Conservation (phyloP, 768 basidiomycete genomes). For the Boletus edulis region DNA sequence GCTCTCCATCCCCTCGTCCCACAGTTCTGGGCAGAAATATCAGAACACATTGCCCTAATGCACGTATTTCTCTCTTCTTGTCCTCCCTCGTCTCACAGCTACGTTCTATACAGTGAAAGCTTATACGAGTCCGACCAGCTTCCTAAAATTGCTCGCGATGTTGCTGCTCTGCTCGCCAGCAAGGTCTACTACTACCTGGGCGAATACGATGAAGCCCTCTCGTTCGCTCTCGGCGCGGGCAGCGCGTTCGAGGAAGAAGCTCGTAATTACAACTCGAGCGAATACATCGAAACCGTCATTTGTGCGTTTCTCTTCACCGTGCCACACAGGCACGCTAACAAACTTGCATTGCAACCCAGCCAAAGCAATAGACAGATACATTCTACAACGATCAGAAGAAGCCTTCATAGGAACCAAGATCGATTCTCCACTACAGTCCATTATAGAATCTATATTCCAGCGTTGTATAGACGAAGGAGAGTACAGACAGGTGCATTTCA, state of each 20-base stretch:
- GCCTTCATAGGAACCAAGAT: conserved; percentile 52
- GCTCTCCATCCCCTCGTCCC: conserved; percentile 81
- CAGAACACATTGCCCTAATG: conserved; percentile 90
- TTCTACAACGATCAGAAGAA: conserved; percentile 63
- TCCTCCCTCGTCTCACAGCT: conserved; percentile 9
- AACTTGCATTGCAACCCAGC: conserved; percentile 45
- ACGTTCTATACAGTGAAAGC: conserved; percentile 60
- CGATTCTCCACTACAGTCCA: conserved; percentile 74
- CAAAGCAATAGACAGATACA: conserved; percentile 94
- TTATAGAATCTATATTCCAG: conserved; percentile 87
- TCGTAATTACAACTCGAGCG: conserved; percentile 61
- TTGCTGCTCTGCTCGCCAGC: conserved; percentile 91
- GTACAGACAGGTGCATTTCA: conserved; percentile 71
- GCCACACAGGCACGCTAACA: background rate
- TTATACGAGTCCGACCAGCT: conserved; percentile 84
- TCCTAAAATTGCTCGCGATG: conserved; percentile 67
- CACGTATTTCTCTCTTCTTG: conserved; percentile 38
- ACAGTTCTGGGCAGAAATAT: conserved; percentile 98
- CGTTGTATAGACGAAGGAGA: conserved; percentile 87
- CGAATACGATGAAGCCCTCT: conserved; percentile 92
- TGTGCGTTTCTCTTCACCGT: conserved; percentile 59
- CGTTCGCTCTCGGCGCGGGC: conserved; percentile 91
- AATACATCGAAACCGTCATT: conserved; percentile 93
- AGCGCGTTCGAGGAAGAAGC: conserved; percentile 78
- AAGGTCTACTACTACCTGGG: conserved; percentile 98